A percentile compares a stretch with the other conserved stretches of the same genome.
phyloP scores from a whole-genome alignment of 1,284 basidiomycete genomes.

The Ganoderma sinense region DNA sequence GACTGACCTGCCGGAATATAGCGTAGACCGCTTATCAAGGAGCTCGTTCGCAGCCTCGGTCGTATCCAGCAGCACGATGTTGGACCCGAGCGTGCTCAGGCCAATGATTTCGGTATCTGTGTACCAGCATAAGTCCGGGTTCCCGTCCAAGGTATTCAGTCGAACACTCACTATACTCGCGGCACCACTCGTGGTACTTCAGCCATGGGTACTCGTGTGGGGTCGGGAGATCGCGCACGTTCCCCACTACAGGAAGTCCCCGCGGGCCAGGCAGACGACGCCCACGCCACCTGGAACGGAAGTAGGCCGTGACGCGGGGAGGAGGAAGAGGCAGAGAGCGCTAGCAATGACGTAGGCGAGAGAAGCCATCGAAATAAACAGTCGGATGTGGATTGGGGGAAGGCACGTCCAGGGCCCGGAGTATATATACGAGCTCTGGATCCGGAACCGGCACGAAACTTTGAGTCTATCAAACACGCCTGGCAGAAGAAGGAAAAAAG shows the following conservation, averaged over 20 bases:
- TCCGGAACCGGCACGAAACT: too few species aligned
- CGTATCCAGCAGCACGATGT: constrained; percentile 50
- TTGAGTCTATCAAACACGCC: too few species aligned
- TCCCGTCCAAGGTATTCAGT: neutral
- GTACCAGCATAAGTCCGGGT: too few species aligned
- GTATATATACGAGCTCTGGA: neutral
- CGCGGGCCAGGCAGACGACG: constrained; percentile 33
- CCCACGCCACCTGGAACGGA: neutral
- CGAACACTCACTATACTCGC: constrained; percentile 21
- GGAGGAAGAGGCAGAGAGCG: neutral
- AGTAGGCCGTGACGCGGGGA: neutral
- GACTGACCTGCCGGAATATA: constrained; percentile 31
- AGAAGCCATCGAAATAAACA: neutral
- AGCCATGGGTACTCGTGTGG: constrained; percentile 25
- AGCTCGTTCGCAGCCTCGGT: constrained; percentile 38
- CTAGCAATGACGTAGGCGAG: neutral
- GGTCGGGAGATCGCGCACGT: constrained; percentile 31
- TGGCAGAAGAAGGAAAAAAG: too few species aligned
- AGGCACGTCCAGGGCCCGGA: neutral
- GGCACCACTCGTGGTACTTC: constrained; percentile 23
- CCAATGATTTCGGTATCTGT: constrained; percentile 32
- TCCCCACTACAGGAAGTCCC: constrained; percentile 35
- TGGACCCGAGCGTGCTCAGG: constrained; percentile 27
- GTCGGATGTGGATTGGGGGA: neutral
- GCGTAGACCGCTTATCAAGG: constrained; percentile 30